Evolutionary conservation across 805 yeast genomes (phyloP).

Genomic region (Metschnikowia aberdeeniae): DNA sequence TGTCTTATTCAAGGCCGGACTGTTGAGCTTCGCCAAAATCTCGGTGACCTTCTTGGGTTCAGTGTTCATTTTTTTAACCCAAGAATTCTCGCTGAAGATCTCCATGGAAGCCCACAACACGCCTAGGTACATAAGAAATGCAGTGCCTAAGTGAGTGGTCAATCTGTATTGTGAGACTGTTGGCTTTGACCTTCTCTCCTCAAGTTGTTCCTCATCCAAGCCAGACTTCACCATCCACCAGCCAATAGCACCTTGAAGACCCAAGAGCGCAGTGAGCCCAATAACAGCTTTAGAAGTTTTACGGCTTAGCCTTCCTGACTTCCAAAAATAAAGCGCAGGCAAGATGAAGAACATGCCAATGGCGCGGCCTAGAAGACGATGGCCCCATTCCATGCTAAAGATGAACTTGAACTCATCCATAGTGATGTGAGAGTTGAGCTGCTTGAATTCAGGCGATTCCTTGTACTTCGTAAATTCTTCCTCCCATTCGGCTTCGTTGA

Average conservation of each 20-base stretch:
- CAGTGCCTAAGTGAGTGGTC: constrained; percentile 92
- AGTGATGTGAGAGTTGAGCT: constrained; percentile 82
- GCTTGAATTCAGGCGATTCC: constrained; percentile 86
- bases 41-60: constrained; percentile 56
- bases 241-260: constrained; percentile 92
- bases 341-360: constrained; percentile 79
- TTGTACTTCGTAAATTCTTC: constrained; percentile 77
- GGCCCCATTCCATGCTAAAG: constrained; percentile 97
- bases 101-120: constrained; percentile 90
- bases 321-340: constrained; percentile 82
- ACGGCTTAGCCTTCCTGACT: constrained; percentile 58
- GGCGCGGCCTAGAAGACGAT: constrained; percentile 85
- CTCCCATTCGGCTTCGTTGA: constrained; percentile 78
- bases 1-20: constrained; percentile 54
- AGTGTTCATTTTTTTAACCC: constrained; percentile 42
- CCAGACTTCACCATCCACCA: constrained; percentile 99
- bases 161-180: constrained; percentile 94
- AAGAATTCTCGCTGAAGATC: constrained; percentile 66
- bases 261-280: constrained; percentile 73
- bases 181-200: constrained; percentile 86
- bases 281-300: constrained; percentile 65
- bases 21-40: constrained; percentile 54
- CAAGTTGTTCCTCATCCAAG: constrained; percentile 71
- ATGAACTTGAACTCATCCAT: constrained; percentile 93
- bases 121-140: constrained; percentile 80